Conservation (phyloP, 73 alveolate species). For the Tetrahymena elliotti region DNA sequence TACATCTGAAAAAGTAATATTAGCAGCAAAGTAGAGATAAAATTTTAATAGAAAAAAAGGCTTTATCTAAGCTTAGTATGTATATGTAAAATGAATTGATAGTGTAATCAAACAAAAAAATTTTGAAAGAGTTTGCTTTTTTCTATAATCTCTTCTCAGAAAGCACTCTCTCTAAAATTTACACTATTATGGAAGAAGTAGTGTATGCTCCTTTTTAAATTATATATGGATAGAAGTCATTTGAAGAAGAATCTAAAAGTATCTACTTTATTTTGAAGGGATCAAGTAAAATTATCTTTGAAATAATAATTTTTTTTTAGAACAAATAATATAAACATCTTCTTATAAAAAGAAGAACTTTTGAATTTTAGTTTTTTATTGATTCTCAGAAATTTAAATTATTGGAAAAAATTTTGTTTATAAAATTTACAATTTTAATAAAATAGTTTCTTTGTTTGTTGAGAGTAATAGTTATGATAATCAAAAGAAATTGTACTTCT, state of each 20-base stretch:
- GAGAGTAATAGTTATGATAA: background rate
- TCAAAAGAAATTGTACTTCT: background rate
- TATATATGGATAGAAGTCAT: background rate
- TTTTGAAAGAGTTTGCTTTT: background rate
- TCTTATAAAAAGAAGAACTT: too few relatives aligned
- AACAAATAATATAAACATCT: too few relatives aligned
- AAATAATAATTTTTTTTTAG: background rate
- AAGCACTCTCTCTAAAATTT: background rate
- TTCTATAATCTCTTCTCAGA: background rate
- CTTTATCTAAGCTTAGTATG: background rate
- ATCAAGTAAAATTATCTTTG: background rate
- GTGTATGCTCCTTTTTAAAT: background rate
- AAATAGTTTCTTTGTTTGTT: background rate
- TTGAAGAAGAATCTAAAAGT: background rate
- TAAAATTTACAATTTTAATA: background rate
- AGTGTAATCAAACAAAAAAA: background rate
- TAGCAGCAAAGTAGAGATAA: background rate
- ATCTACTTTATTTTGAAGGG: background rate
- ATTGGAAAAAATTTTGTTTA: too few relatives aligned
- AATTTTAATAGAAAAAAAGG: background rate
- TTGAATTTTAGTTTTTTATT: too few relatives aligned
- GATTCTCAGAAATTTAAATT: too few relatives aligned
- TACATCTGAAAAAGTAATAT: background rate
- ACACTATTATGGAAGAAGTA: background rate
- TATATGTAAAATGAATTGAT: background rate